Percentiles rank a stretch among this genome's conserved stretches.
Evolutionary conservation across 345 rosid species (phyloP).

Genomic region (Eucalyptus curtisii): DNA sequence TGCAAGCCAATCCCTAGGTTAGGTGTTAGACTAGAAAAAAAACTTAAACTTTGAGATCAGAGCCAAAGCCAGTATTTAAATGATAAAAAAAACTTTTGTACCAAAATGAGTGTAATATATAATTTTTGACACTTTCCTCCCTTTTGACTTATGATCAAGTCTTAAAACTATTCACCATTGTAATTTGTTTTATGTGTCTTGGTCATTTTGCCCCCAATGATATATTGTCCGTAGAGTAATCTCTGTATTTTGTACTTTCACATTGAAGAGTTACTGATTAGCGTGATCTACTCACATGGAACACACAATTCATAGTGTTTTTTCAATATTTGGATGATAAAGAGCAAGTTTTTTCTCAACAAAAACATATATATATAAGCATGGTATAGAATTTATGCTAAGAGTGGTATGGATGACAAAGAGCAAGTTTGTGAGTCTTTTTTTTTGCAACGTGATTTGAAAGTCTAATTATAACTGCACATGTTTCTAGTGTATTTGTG

Average conservation of each 20-base stretch:
- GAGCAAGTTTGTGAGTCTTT: no score
- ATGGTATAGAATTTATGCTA: background rate
- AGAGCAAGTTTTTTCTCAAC: background rate
- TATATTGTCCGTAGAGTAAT: accelerated
- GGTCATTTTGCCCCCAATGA: background rate
- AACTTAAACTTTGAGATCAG: no score
- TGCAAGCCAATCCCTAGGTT: background rate
- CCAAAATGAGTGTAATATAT: background rate
- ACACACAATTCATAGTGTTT: background rate
- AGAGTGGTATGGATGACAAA: background rate
- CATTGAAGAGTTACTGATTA: background rate
- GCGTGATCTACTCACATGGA: background rate
- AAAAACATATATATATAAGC: no score
- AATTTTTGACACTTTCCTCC: background rate
- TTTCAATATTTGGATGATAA: background rate
- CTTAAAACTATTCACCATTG: background rate
- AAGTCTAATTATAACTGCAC: background rate
- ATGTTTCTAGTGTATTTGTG: no score
- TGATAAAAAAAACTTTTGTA: no score
- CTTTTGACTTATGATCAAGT: background rate
- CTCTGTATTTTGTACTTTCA: background rate
- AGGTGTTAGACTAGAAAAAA: accelerated
- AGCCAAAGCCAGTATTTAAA: accelerated
- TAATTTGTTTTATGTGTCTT: background rate
- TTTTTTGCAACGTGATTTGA: background rate